Base-by-base conservation (phyloP, 108 stramenopile species). In the Fragilariopsis cylindrus region DNA sequence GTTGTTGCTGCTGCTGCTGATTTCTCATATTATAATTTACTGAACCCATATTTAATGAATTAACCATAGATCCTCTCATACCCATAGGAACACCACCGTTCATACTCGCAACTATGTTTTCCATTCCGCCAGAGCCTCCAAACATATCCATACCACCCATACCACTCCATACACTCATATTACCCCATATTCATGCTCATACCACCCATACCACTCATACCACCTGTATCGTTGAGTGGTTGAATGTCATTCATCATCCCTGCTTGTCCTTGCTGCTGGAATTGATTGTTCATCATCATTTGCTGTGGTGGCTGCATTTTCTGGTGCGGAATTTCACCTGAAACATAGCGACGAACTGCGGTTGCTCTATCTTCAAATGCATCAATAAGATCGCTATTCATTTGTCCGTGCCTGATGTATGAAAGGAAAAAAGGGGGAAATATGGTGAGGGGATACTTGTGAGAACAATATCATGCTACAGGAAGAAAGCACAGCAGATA, bases 351-450 rank as follows among this genome's bases (percentile, higher is more conserved):
- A 8, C 69, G 69, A 12, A 88, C 88, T 16, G 82, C 77, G 30
- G 81, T 50, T 48, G 84, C 86, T 16, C 87, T 71, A 62, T 70
- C 72, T 54, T 90, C 80, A 69, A 91, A 95, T 18, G 87, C 88
- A 53, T 92, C 90, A 64, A 95, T 74, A 50, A 92, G 82, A 7
- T 75, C 45, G 21, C 53, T 79, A 66, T 78, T 83, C 90, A 92
- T 92, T 88, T 92, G 94, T 4, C 86, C 84, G 76, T 95, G 94
- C 40, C 94, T 92, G 71, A 13, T 9, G 46, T 44, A 63, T 52
- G 12, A 63, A 48, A 18, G 11, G 30, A 0, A 57, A 48, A 50
- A 48, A 57, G 12, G 13, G 56, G 50, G 16, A 73, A 60, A 6
- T 18, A 5, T 30, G 30, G 30, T 30, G 30, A 30, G 30, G 0